Base-by-base conservation (phyloP, 2,329 filamentous ascomycete genomes). In the Colletotrichum sp. region DNA sequence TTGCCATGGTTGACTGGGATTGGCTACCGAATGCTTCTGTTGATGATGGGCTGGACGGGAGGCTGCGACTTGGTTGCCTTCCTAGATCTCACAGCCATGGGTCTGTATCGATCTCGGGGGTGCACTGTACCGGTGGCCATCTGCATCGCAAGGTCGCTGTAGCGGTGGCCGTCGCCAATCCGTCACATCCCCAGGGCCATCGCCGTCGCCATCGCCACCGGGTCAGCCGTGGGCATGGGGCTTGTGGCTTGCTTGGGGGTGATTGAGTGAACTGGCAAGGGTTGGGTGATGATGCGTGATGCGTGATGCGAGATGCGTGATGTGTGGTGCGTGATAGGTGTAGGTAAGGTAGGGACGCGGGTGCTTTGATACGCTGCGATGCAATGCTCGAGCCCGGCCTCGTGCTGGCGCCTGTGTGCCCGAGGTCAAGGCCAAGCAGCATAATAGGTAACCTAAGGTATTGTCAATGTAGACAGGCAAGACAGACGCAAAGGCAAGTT, bases 41-140 rank as follows among this genome's bases (percentile, higher is more conserved):
- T 72, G 69, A 59, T 74, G 59, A 55, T 34, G 38, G 34, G 69
- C 56, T 30, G 14, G n/a, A 55, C 38, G 62, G 69, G 69, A 72
- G 62, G 55, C 67, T 70, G 71, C 59, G 34, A 69, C 56, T 65
- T 72, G 62, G 55, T 67, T 73, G 69, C 69, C 43, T 52, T 52
- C n/a, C 63, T 56, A 75, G 69, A 75, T 75, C 69, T 75, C 63
- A 43, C 55, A 61, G 69, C 43, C 69, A 70, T n/a, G 24, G 38
- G 52, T 34, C 24, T 52, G 63, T 62, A 75, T 62, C 73, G 73
- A 75, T 75, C 73, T 75, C 56, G 38, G 32, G 38, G 69, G 58
- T 63, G 69, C 70, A 65, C 63, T 73, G 58, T 69, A 32, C 64
- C 36, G 69, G 52, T 43, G 21, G n/a, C 52, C 38, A 36, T 71